Evolutionary conservation across 805 yeast species (phyloP).

Genomic region (Sugiyamaella floridensis): DNA sequence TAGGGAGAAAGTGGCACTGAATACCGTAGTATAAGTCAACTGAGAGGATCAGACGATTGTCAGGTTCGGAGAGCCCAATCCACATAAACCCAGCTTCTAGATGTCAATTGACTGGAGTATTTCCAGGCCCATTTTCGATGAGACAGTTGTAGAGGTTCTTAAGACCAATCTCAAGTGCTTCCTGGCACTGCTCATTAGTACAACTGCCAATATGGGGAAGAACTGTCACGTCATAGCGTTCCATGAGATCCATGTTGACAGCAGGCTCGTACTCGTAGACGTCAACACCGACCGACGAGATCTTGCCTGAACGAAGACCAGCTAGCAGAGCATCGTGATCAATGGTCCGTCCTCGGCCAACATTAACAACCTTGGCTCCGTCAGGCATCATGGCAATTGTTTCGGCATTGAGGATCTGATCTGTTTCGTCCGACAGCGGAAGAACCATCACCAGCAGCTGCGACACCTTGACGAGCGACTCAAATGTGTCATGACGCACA

Average conservation of each 20-base stretch:
- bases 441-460: slow-evolving; percentile 61
- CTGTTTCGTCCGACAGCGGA: slow-evolving; percentile 57
- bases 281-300: slow-evolving; percentile 64
- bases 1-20: too few relatives aligned
- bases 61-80: too few relatives aligned
- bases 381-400: slow-evolving; percentile 42
- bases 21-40: too few relatives aligned
- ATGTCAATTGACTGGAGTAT: slow-evolving; percentile 13
- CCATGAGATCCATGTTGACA: slow-evolving; percentile 42
- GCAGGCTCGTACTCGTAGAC: slow-evolving; percentile 62
- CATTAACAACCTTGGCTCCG: slow-evolving; percentile 60
- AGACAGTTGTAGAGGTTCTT: slow-evolving; percentile 38
- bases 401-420: slow-evolving; percentile 44
- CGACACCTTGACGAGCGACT: slow-evolving; percentile 34
- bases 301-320: slow-evolving; percentile 53
- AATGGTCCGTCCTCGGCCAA: slow-evolving; percentile 67
- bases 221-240: slow-evolving; percentile 55
- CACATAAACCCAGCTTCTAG: background rate
- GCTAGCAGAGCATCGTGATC: slow-evolving; percentile 58
- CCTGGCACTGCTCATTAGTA: slow-evolving; percentile 31
- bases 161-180: slow-evolving; percentile 45
- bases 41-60: too few relatives aligned
- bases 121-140: slow-evolving; percentile 9
- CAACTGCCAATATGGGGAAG: slow-evolving; percentile 72
- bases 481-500: slow-evolving; percentile 40